Evolutionary conservation across 225 moss, liverwort and hornwort species (phyloP).

Genomic region (Physcomitrium patens): DNA sequence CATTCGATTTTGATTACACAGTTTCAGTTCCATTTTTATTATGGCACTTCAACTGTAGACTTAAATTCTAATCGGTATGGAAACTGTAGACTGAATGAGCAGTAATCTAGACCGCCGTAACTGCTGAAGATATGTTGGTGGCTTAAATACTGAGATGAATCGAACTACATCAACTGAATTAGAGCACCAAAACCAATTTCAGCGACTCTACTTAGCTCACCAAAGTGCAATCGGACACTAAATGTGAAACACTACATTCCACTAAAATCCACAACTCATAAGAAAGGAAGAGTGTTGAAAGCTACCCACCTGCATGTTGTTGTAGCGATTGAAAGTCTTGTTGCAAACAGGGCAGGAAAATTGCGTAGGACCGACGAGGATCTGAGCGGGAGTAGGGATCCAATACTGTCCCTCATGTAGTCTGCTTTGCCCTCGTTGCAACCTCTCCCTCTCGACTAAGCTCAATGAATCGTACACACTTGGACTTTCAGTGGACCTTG

Average conservation of each 20-base stretch:
- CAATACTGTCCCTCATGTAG: constrained; percentile 74
- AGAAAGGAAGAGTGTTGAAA: not conserved
- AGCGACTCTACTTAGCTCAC: not conserved
- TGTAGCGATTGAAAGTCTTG: constrained; percentile 80
- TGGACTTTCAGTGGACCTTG: constrained; percentile 11
- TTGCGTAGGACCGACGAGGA: constrained; percentile 77
- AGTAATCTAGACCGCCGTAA: not conserved
- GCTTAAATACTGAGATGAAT: no score
- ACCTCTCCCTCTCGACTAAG: constrained; percentile 53
- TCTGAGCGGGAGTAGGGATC: constrained; percentile 79
- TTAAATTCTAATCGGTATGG: not conserved
- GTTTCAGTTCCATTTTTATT: not conserved
- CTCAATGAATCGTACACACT: constrained; percentile 22
- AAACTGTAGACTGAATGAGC: not conserved
- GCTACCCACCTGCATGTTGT: constrained; percentile 68
- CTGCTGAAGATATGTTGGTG: not conserved
- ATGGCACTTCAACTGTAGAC: not conserved
- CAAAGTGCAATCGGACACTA: no score
- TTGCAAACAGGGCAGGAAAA: constrained; percentile 72
- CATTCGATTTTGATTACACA: not conserved
- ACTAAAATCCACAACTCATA: not conserved
- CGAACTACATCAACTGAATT: not conserved
- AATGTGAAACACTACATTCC: no score
- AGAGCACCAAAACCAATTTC: not conserved
- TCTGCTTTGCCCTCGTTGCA: constrained; percentile 54